phyloP scores from a whole-genome alignment of 2,329 filamentous ascomycete species.

The Stagonosporopsis chrysanthemi region DNA sequence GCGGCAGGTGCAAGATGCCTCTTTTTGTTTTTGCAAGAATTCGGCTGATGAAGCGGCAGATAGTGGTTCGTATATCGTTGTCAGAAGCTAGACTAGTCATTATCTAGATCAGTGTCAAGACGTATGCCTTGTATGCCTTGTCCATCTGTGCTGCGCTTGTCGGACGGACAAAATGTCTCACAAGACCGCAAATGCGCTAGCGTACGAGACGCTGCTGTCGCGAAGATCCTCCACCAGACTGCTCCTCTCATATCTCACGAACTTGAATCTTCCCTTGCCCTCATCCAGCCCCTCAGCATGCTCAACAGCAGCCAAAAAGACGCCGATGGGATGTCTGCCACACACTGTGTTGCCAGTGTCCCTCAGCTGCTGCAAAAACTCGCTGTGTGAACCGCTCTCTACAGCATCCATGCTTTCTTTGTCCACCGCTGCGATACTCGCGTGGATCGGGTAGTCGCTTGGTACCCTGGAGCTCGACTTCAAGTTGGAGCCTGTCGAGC shows the following conservation, averaged over 20 bases:
- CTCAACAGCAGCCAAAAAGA: slow-evolving; percentile 89
- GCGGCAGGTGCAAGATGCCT: neutral
- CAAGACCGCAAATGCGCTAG: slow-evolving; percentile 81
- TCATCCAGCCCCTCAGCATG: slow-evolving; percentile 59
- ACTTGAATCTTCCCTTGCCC: slow-evolving; percentile 68
- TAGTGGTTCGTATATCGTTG: neutral
- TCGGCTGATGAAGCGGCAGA: neutral
- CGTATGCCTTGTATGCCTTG: neutral
- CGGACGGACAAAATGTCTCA: slow-evolving; percentile 3
- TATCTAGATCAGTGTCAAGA: neutral
- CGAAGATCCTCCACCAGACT: slow-evolving; percentile 69
- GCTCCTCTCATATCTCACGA: slow-evolving; percentile 88
- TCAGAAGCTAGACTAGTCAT: neutral
- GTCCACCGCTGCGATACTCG: slow-evolving; percentile 84
- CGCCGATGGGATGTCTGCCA: slow-evolving; percentile 91
- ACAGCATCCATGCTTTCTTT: slow-evolving; percentile 84
- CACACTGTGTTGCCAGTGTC: slow-evolving; percentile 91
- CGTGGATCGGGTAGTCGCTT: slow-evolving; percentile 70
- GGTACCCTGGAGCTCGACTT: slow-evolving; percentile 54
- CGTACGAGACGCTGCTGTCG: slow-evolving; percentile 94
- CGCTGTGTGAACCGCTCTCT: slow-evolving; percentile 73
- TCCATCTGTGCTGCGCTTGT: neutral
- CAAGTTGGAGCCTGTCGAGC: slow-evolving; percentile 45
- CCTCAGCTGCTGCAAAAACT: slow-evolving; percentile 73
- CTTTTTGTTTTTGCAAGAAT: neutral